phyloP scores from a whole-genome alignment of 257 asterid genomes.

The Agastache rugosa region DNA sequence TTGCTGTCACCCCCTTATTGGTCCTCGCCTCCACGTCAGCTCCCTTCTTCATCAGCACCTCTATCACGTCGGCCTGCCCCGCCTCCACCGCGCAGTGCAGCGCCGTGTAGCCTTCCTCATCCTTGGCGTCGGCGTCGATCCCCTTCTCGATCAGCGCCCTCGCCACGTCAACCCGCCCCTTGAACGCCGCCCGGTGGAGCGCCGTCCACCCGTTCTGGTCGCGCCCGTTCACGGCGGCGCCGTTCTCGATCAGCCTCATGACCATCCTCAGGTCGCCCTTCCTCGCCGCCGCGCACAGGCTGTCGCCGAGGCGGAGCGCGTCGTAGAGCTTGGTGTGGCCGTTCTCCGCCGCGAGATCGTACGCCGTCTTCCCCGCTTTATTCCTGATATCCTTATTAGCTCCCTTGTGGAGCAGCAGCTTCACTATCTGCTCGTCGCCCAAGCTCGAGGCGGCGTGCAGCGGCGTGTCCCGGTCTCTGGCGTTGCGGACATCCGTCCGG shows the following conservation, averaged over 20 bases:
- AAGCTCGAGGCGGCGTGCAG: conserved; percentile 59
- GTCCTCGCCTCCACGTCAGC: conserved; percentile 67
- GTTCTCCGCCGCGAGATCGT: conserved; percentile 76
- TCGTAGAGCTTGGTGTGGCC: conserved; percentile 73
- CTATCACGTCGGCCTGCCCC: conserved; percentile 66
- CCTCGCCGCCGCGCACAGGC: conserved; percentile 59
- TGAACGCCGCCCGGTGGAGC: conserved; percentile 73
- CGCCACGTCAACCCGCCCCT: conserved; percentile 61
- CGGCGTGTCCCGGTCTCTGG: conserved; percentile 61
- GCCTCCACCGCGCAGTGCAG: conserved; percentile 78
- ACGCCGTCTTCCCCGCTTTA: conserved; percentile 60
- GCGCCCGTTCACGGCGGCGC: conserved; percentile 68
- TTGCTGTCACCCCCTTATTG: conserved; percentile 58
- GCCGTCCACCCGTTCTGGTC: conserved; percentile 84
- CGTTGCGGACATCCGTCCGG: conserved; percentile 40
- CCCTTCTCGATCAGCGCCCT: conserved; percentile 63
- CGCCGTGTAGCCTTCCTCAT: conserved; percentile 74
- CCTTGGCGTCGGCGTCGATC: conserved; percentile 59
- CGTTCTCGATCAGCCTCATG: conserved; percentile 59
- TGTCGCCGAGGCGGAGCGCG: conserved; percentile 67
- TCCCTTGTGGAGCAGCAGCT: conserved; percentile 67
- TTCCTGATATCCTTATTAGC: conserved; percentile 69
- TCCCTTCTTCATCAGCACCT: conserved; percentile 73
- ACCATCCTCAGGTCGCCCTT: conserved; percentile 73
- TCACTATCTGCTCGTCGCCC: conserved; percentile 74